Evolutionary conservation across 768 basidiomycete species (phyloP).

Genomic region (Suillus variegatus): DNA sequence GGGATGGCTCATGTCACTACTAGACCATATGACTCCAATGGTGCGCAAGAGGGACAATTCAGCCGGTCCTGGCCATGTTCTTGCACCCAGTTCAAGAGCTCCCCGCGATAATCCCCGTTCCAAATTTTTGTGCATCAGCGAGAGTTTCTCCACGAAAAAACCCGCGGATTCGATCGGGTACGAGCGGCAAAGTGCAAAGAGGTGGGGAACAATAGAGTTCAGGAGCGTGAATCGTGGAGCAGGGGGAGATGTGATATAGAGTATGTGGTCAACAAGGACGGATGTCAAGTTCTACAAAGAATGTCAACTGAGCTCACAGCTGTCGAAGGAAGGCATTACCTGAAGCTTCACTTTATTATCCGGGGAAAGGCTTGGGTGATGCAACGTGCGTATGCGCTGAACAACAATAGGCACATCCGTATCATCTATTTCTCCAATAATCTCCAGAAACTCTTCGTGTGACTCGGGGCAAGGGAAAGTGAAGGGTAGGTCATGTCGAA

Average conservation of each 20-base stretch:
- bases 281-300: slow-evolving; percentile 60
- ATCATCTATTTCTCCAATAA: slow-evolving; percentile 70
- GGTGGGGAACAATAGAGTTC: slow-evolving; percentile 71
- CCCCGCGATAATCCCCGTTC: slow-evolving; percentile 77
- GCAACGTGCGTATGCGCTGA: slow-evolving; percentile 85
- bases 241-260: slow-evolving; percentile 70
- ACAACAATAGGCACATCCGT: slow-evolving; percentile 77
- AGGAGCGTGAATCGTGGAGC: slow-evolving; percentile 61
- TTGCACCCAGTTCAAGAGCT: slow-evolving; percentile 56
- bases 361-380: slow-evolving; percentile 89
- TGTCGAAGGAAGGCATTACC: slow-evolving; percentile 44
- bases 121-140: slow-evolving; percentile 93
- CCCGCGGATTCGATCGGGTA: slow-evolving; percentile 83
- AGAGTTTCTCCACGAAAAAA: slow-evolving; percentile 79
- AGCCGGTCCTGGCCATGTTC: slow-evolving; percentile 86
- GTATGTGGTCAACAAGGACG: slow-evolving; percentile 86
- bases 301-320: slow-evolving; percentile 4
- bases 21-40: slow-evolving; percentile 85
- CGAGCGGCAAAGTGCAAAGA: slow-evolving; percentile 73
- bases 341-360: slow-evolving; percentile 94
- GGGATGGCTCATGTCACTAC: slow-evolving; percentile 90
- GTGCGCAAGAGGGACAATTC: slow-evolving; percentile 83
- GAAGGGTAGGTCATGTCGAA: slow-evolving; percentile 76
- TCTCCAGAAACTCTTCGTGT: slow-evolving; percentile 89
- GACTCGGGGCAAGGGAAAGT: slow-evolving; percentile 87